phyloP scores from a whole-genome alignment of 2,329 filamentous ascomycete species.

The Phoma sp. region DNA sequence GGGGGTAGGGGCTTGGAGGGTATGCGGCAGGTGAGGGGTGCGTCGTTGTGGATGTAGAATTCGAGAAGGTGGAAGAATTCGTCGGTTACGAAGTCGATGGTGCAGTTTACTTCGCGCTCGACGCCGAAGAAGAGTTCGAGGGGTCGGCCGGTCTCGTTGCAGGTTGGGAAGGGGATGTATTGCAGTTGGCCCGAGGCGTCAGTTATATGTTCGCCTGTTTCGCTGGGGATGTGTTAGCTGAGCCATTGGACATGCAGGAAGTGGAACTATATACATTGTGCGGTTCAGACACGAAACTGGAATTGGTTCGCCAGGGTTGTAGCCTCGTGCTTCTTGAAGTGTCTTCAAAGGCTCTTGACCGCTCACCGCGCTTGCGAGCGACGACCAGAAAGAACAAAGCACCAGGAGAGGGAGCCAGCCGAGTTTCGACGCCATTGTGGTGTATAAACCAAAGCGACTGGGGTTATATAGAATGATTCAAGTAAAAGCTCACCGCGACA shows the following conservation, averaged over 20 bases:
- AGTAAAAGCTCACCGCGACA: neutral
- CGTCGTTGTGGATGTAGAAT: constrained; percentile 98
- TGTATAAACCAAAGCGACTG: neutral
- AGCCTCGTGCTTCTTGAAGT: constrained; percentile 49
- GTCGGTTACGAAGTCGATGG: constrained; percentile 77
- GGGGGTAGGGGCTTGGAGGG: constrained; percentile 73
- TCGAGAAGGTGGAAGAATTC: constrained; percentile 87
- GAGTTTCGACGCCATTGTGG: neutral
- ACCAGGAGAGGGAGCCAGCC: constrained; percentile 35
- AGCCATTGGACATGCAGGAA: neutral
- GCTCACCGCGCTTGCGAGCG: constrained; percentile 49
- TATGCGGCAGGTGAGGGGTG: constrained; percentile 88
- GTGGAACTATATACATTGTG: constrained; percentile 56
- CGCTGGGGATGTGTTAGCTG: constrained; percentile 59
- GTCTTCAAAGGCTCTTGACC: constrained; percentile 52
- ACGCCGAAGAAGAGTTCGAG: constrained; percentile 88
- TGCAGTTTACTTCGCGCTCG: constrained; percentile 83
- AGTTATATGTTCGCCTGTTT: constrained; percentile 89
- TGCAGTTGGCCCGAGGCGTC: constrained; percentile 81
- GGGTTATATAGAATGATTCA: neutral
- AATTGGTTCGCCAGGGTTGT: constrained; percentile 58
- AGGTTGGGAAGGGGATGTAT: constrained; percentile 89
- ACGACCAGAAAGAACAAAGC: constrained; percentile 39
- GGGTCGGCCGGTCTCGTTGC: constrained; percentile 84
- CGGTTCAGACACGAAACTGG: constrained; percentile 61